phyloP scores from a whole-genome alignment of 192 early-diverging fungal genomes.

The Coemansia javaensis region DNA sequence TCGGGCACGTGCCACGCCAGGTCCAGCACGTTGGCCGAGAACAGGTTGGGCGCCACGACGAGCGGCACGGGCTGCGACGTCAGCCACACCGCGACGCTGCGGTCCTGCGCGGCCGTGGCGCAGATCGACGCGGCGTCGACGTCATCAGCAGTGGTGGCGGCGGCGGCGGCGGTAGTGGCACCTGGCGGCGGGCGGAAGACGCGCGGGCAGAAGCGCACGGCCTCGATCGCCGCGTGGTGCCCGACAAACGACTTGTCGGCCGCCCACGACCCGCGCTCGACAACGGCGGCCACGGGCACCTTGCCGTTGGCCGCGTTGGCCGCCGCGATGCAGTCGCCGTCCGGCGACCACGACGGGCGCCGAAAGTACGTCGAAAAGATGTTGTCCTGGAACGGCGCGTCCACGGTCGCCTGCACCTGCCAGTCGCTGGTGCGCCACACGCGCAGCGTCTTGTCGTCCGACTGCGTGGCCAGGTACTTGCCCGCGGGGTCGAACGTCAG shows the following conservation, averaged over 20 bases:
- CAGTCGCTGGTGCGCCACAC: conserved; percentile 90
- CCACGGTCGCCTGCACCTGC: conserved; percentile 68
- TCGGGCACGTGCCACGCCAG: conserved; percentile 73
- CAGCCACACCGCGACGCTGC: conserved; percentile 82
- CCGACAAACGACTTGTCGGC: conserved; percentile 81
- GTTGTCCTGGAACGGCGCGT: conserved; percentile 68
- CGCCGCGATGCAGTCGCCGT: conserved; percentile 85
- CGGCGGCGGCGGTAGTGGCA: too few species aligned
- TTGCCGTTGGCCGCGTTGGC: conserved; percentile 83
- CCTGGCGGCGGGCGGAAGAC: conserved; percentile 51
- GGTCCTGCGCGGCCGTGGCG: conserved; percentile 88
- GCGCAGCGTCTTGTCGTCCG: conserved; percentile 82
- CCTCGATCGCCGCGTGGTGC: conserved; percentile 82
- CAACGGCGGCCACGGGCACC: conserved; percentile 74
- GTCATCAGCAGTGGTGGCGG: background rate
- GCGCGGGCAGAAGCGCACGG: conserved; percentile 82
- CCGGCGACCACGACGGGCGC: conserved; percentile 93
- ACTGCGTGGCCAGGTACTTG: conserved; percentile 87
- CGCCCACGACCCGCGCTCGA: conserved; percentile 72
- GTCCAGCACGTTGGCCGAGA: conserved; percentile 81
- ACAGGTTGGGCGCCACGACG: conserved; percentile 66
- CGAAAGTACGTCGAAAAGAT: conserved; percentile 86
- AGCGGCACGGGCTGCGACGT: conserved; percentile 69
- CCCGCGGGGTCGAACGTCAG: conserved; percentile 95
- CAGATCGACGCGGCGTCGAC: conserved; percentile 57